Evolutionary conservation across 768 basidiomycete species (phyloP).

Genomic region (Termitomyces sp.): DNA sequence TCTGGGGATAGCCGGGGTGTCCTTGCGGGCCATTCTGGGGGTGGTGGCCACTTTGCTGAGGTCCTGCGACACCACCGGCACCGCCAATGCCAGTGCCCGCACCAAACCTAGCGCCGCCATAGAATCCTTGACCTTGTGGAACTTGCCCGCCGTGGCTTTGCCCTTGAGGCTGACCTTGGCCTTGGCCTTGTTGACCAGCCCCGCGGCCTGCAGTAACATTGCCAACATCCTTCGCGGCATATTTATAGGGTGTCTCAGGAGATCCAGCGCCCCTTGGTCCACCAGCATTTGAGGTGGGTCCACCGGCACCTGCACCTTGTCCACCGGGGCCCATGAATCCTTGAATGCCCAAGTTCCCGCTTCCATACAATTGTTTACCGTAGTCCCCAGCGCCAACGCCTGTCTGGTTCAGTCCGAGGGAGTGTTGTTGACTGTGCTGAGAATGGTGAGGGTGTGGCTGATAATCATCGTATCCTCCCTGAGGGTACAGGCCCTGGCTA

Average conservation of each 20-base stretch:
- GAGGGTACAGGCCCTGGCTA: conserved; percentile 60
- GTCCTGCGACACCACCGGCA: conserved; percentile 32
- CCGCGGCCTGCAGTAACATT: conserved; percentile 42
- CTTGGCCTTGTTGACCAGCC: conserved; percentile 36
- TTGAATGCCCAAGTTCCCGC: conserved; percentile 52
- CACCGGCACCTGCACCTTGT: conserved; percentile 35
- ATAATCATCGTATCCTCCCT: conserved; percentile 43
- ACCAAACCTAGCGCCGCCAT: conserved; percentile 41
- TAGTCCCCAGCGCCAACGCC: conserved; percentile 37
- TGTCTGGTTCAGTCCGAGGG: conserved; percentile 38
- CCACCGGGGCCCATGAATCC: conserved; percentile 65
- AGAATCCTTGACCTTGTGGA: conserved; percentile 48
- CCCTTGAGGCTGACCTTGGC: conserved; percentile 49
- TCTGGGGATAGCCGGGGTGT: conserved; percentile 61
- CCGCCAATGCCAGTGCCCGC: conserved; percentile 31
- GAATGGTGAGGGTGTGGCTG: conserved; percentile 44
- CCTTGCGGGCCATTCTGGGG: conserved; percentile 46
- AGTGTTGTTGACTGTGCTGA: conserved; percentile 50
- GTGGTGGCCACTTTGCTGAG: conserved; percentile 38
- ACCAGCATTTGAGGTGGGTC: conserved; percentile 34
- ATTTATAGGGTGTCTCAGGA: conserved; percentile 74
- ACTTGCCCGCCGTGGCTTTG: conserved; percentile 44
- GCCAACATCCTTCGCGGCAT: conserved; percentile 61
- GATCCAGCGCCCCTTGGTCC: conserved; percentile 53
- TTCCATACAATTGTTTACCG: conserved; percentile 43